phyloP scores from a whole-genome alignment of 768 basidiomycete genomes.

The Mycena alexandri region DNA sequence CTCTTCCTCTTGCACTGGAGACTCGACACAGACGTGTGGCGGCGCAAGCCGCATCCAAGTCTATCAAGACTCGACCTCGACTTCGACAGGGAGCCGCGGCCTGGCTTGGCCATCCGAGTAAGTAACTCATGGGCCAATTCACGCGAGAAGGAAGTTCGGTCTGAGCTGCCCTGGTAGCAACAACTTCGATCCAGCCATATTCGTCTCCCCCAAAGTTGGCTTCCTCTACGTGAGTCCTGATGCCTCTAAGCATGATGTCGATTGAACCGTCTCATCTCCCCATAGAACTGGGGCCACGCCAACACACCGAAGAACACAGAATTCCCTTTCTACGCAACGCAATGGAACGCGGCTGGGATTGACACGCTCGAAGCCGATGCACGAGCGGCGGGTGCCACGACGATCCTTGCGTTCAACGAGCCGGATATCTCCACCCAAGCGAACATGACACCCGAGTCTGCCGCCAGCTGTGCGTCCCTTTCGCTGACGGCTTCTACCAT shows the following conservation, averaged over 20 bases:
- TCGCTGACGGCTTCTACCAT: too few relatives aligned
- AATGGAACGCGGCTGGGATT: slow-evolving; percentile 17
- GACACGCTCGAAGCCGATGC: slow-evolving; percentile 8
- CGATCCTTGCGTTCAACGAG: slow-evolving; percentile 12
- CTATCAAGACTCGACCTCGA: not conserved
- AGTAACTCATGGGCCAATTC: not conserved
- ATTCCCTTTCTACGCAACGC: slow-evolving; percentile 21
- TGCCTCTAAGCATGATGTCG: not conserved
- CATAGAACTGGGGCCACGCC: slow-evolving; percentile 16
- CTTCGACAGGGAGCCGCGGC: not conserved
- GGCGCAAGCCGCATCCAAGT: slow-evolving; percentile 18
- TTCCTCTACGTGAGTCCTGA: slow-evolving; percentile 11
- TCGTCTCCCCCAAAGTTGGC: slow-evolving; percentile 3
- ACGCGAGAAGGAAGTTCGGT: not conserved
- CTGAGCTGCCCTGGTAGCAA: not conserved
- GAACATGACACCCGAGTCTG: slow-evolving; percentile 15
- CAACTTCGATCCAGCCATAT: slow-evolving; percentile 12
- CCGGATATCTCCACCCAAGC: slow-evolving; percentile 8
- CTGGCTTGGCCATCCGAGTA: slow-evolving; percentile 20
- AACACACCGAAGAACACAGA: slow-evolving; percentile 18
- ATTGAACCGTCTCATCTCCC: not conserved
- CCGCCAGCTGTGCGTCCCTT: slow-evolving; percentile 11
- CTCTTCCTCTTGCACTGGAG: slow-evolving; percentile 14
- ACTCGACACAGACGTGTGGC: slow-evolving; percentile 17
- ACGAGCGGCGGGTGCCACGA: not conserved